Percentiles rank a stretch among this genome's conserved stretches.
phyloP scores from a whole-genome alignment of 495 filamentous ascomycete species.

The Aspergillus indologenus region DNA sequence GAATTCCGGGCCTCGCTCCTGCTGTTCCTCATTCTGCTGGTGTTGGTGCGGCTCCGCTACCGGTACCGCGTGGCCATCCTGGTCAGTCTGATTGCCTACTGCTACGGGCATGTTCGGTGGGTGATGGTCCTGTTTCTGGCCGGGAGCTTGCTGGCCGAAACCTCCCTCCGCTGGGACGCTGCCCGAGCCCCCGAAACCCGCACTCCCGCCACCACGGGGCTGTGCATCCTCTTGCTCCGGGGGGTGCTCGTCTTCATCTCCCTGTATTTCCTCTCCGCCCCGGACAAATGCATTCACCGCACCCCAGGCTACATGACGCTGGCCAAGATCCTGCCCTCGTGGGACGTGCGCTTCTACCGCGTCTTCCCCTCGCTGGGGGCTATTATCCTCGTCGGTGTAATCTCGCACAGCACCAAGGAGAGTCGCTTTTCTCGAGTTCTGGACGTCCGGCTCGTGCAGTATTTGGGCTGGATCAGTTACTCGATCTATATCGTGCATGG shows the following conservation, averaged over 20 bases:
- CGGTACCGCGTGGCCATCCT: not conserved
- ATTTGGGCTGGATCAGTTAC: constrained; percentile 1
- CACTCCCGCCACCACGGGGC: no score
- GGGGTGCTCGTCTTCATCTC: not conserved
- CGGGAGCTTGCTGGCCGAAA: not conserved
- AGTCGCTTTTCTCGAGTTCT: not conserved
- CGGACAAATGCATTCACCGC: not conserved
- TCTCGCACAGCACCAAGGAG: not conserved
- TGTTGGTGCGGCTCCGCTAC: not conserved
- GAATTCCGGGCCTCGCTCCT: not conserved
- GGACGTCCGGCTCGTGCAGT: not conserved
- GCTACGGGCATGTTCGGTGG: not conserved
- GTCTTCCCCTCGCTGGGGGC: not conserved
- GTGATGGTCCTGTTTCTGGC: not conserved
- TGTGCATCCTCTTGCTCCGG: not conserved
- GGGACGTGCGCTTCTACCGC: not conserved
- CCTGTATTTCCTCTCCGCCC: not conserved
- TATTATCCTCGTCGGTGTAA: not conserved
- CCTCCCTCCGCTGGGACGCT: not conserved
- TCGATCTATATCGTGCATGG: not conserved
- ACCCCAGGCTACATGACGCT: not conserved
- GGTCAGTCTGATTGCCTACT: not conserved
- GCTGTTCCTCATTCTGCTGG: not conserved
- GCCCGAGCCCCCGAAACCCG: not conserved
- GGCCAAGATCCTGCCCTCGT: not conserved